These are phyloP conservation scores for Cercospora berteroae DNA, from an alignment of 2,329 filamentous ascomycete species.

Conservation along the genomic window DNA sequence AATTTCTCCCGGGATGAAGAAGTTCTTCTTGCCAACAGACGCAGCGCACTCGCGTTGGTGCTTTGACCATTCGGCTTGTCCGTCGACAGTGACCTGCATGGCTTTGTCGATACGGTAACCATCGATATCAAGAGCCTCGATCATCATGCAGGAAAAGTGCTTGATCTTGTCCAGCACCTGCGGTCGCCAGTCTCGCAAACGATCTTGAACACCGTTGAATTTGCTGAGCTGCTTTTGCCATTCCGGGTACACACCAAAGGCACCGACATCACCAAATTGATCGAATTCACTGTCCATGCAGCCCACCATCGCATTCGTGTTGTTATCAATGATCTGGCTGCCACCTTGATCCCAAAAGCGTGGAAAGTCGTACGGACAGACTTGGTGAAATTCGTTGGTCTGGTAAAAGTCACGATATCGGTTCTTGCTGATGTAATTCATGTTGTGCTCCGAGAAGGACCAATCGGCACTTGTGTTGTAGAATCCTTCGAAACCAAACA, in stretches of 20 bases:
- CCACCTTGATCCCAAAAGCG: constrained; percentile 62
- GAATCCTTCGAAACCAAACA: constrained; percentile 62
- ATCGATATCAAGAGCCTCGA: constrained; percentile 63
- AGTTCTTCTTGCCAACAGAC: constrained; percentile 60
- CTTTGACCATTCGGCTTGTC: constrained; percentile 57
- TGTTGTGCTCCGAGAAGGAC: constrained; percentile 55
- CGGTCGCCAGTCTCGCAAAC: constrained; percentile 62
- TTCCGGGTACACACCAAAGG: constrained; percentile 62
- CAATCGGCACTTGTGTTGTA: constrained; percentile 60
- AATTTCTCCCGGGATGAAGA: constrained; percentile 64
- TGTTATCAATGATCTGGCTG: constrained; percentile 48
- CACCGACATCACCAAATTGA: constrained; percentile 62
- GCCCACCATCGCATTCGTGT: constrained; percentile 50
- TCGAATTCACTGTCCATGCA: constrained; percentile 65
- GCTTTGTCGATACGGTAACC: constrained; percentile 68
- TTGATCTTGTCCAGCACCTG: constrained; percentile 58
- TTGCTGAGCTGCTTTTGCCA: constrained; percentile 64
- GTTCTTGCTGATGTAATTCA: constrained; percentile 55
- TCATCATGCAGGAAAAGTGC: constrained; percentile 63
- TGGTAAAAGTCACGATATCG: constrained; percentile 60
- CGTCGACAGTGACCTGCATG: constrained; percentile 62
- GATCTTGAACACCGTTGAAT: constrained; percentile 66
- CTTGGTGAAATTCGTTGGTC: constrained; percentile 53
- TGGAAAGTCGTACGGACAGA: constrained; percentile 55
- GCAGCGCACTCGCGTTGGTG: constrained; percentile 58